Conservation (phyloP, 2,329 filamentous ascomycete genomes). For the Phialophora tarda region DNA sequence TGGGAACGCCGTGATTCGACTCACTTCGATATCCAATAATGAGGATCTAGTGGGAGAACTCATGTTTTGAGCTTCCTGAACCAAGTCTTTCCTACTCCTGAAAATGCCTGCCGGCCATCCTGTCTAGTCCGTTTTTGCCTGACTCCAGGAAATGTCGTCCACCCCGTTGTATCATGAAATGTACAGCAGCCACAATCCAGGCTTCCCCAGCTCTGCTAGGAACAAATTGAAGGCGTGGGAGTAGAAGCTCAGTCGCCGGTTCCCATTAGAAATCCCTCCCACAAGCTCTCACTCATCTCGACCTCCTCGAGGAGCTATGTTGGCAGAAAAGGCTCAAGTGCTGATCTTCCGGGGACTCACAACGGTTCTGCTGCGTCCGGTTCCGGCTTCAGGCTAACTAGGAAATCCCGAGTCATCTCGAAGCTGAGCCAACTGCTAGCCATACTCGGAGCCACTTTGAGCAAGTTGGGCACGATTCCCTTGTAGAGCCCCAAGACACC, state of each 20-base stretch:
- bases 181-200: slow-evolving; percentile 19
- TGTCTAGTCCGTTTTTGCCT: slow-evolving; percentile 25
- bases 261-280: background rate
- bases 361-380: slow-evolving; percentile 34
- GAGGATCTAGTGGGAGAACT: slow-evolving; percentile 11
- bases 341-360: slow-evolving; percentile 17
- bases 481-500: slow-evolving; percentile 89
- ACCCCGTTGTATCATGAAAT: slow-evolving; percentile 20
- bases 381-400: slow-evolving; percentile 56
- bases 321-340: background rate
- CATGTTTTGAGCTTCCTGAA: slow-evolving; percentile 7
- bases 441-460: slow-evolving; percentile 98
- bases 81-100: slow-evolving; percentile 16
- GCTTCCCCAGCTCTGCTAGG: slow-evolving; percentile 11
- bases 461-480: slow-evolving; percentile 89
- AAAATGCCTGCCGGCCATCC: slow-evolving; percentile 25
- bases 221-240: background rate
- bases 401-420: slow-evolving; percentile 87
- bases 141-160: slow-evolving; percentile 27
- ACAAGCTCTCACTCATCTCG: background rate
- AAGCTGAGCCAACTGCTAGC: slow-evolving; percentile 98
- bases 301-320: background rate
- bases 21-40: background rate
- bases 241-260: background rate
- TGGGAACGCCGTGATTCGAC: background rate